A percentile compares a stretch with the other conserved stretches of the same genome.
phyloP scores from a whole-genome alignment of 2,329 filamentous ascomycete species.

The Catunica adiposa region DNA sequence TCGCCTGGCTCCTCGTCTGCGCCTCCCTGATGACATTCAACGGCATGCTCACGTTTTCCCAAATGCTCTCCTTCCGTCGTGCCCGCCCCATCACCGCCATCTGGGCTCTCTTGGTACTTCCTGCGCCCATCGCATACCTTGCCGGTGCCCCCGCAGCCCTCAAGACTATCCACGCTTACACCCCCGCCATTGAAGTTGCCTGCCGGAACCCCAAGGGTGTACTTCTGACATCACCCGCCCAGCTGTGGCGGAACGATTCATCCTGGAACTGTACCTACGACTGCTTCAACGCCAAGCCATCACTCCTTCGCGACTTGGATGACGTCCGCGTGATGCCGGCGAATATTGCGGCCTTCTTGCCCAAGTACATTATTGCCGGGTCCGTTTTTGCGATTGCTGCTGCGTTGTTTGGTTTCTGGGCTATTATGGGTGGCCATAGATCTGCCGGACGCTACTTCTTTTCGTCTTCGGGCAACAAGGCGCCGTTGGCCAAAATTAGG shows the following conservation, averaged over 20 bases:
- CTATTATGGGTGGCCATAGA: constrained; percentile 12
- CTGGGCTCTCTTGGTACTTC: constrained; percentile 11
- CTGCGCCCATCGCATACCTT: constrained; percentile 13
- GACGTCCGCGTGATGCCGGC: constrained; percentile 12
- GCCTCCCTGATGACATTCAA: constrained; percentile 13
- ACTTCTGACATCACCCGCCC: constrained; percentile 9
- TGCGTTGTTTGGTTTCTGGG: constrained; percentile 9
- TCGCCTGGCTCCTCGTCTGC: constrained; percentile 11
- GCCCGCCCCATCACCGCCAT: constrained; percentile 12
- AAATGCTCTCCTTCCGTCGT: constrained; percentile 12
- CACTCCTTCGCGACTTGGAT: constrained; percentile 9
- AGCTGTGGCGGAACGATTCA: constrained; percentile 14
- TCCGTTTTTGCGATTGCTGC: constrained; percentile 11
- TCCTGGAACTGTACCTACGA: constrained; percentile 14
- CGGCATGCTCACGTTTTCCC: constrained; percentile 13
- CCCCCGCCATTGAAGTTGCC: constrained; percentile 10
- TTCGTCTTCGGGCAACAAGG: not conserved
- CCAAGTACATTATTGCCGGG: constrained; percentile 12
- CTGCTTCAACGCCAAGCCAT: constrained; percentile 9
- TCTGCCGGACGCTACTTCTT: constrained; percentile 14
- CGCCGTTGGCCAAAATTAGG: constrained; percentile 9
- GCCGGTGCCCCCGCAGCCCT: constrained; percentile 12
- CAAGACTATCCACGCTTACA: constrained; percentile 11
- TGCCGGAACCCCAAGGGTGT: constrained; percentile 9
- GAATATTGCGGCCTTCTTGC: constrained; percentile 11